Evolutionary conservation across 192 early-diverging fungal genomes (phyloP), one percentile per base, ranked within the genome.

Genomic region (Coemansia sp.): DNA sequence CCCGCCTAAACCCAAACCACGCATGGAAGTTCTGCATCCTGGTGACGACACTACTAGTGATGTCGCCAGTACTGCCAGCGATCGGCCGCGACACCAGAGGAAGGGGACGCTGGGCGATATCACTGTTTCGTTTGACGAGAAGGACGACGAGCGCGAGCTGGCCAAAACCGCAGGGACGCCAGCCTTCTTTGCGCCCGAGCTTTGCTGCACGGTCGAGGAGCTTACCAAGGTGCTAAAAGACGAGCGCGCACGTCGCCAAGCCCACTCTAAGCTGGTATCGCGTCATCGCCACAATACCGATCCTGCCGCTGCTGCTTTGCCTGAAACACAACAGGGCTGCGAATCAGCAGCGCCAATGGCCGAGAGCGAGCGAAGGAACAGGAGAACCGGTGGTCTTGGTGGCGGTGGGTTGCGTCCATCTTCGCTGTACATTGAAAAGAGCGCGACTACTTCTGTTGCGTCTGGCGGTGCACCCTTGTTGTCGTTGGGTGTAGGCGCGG

Each of bases 131-230:
- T 81, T 72, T 57, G 63, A 25, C 74, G 75, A 78, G 14, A 60
- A 79, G 60, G 67, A 63, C 9, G 74, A 90, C 57, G 90, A 95
- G 65, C 77, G 84, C 37, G 94, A 97, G 68, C 80, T 98, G 33
- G 87, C 89, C 35, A 93, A 93, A 61, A 98, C 96, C 2, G 94
- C 91, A 4, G 96, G 96, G 1, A 90, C 87, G 15, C 96, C 96
- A 2, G 94, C 96, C 2, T 98, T 98, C 63, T 98, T 98, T 82
- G 96, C 96, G 26, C 96, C 96, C 15, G 96, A 98, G 69, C 78
- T 97, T 15, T 98, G 95, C 72, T 87, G 87, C 58, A 80, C 70
- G 3, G 45, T 56, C n/a, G 73, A 65, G 31, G 65, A 70, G 56
- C 60, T 80, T 56, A 57, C 70, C 31, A 57, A 47, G 21, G 63